Evolutionary conservation across 345 rosid genomes (phyloP), one percentile per base, ranked within the genome.

Genomic region (Linum usitatissimum): DNA sequence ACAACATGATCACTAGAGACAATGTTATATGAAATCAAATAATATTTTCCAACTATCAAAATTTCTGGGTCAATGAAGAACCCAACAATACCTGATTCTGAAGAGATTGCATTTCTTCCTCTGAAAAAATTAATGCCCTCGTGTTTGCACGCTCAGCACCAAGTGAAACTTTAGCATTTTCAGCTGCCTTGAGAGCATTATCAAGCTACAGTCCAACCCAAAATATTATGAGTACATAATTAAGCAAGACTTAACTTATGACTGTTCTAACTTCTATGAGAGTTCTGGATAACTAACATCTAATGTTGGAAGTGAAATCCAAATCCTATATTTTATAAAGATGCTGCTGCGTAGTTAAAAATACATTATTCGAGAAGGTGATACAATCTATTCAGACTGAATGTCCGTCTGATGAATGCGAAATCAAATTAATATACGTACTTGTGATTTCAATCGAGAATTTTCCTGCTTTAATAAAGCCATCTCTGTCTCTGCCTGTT

Each of bases 401-500:
- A 45, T 45, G 51, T 13, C 10, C 51, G 10, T 10, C 51, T 45
- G 15, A 45, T 45, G 51, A 55, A 55, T 55, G 12, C 3, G 30
- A 55, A 5, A 19, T 10, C 59, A 12, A 55, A 19, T 28, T 55
- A 45, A 10, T 9, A 45, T 54, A 79, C 85, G 40, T 77, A 90
- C 99, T 71, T 90, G 95, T 36, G 91, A 81, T 71, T 90, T 95
- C 82, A 93, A 65, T 36, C 97, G 86, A 66, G 81, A 72, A 75
- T 86, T 93, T 75, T 93, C 99, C 72, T 90, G 97, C 68, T 79
- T 93, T 71, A 93, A 62, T 79, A 93, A 79, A 42, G 96, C 86
- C 67, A 84, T 86, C 79, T 93, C 97, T 21, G 94, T 93, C 76
- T 93, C 95, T 19, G 94, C 88, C 99, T 93, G 88, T 60, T 45